A percentile compares a stretch with the other conserved stretches of the same genome.
Conservation (phyloP, 495 filamentous ascomycete genomes). For the Umbilicaria muhlenbergii region DNA sequence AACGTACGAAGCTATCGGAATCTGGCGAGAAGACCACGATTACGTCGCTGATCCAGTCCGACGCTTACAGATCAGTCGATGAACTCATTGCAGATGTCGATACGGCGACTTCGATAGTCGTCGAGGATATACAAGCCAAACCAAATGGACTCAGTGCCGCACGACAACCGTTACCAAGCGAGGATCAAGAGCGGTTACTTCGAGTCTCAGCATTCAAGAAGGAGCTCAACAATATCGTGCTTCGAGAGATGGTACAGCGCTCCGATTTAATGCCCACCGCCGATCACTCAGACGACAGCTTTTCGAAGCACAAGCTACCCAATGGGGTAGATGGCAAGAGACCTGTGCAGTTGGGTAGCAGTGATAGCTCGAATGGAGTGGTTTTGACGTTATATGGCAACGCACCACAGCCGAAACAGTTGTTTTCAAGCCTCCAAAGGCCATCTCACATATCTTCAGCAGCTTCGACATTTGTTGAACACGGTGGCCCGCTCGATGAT, state of each 20-base stretch:
- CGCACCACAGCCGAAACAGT: slow-evolving; percentile 53
- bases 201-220: slow-evolving; percentile 28
- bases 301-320: slow-evolving; percentile 12
- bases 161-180: not conserved
- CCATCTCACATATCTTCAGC: slow-evolving; percentile 21
- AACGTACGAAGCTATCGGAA: slow-evolving; percentile 31
- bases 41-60: slow-evolving; percentile 23
- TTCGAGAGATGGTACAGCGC: slow-evolving; percentile 24
- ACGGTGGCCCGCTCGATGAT: slow-evolving; percentile 12
- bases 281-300: not conserved
- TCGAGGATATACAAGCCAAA: slow-evolving; percentile 28
- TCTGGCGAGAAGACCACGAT: slow-evolving; percentile 26
- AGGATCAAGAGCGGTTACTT: slow-evolving; percentile 18
- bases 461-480: not conserved
- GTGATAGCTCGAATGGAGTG: slow-evolving; percentile 20
- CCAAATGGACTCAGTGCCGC: slow-evolving; percentile 14
- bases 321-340: not conserved
- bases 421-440: slow-evolving; percentile 70
- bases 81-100: slow-evolving; percentile 36
- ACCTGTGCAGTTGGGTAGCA: not conserved
- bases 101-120: slow-evolving; percentile 27
- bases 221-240: slow-evolving; percentile 31
- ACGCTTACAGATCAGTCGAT: slow-evolving; percentile 29
- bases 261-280: slow-evolving; percentile 1
- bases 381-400: slow-evolving; percentile 60